These are phyloP conservation scores for Beauveria australis DNA, from an alignment of 2,329 filamentous ascomycete genomes.

Conservation along the genomic window DNA sequence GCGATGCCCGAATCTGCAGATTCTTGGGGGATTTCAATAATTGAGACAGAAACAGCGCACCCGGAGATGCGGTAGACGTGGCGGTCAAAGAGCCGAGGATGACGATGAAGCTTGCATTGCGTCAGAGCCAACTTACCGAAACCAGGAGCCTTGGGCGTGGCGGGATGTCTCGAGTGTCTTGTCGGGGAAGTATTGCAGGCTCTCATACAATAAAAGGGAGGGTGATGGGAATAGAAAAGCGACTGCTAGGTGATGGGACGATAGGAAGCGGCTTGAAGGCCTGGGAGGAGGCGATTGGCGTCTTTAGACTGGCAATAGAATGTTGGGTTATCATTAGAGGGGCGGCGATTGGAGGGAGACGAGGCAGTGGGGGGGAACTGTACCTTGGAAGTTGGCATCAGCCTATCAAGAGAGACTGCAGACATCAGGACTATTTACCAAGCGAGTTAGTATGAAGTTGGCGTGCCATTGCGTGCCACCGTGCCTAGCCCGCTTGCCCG, in stretches of 20 bases:
- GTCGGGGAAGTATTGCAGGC: background rate
- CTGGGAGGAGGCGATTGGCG: slow-evolving; percentile 6
- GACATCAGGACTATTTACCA: no score
- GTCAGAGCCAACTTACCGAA: slow-evolving; percentile 10
- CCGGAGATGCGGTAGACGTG: background rate
- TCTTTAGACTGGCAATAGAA: slow-evolving; percentile 7
- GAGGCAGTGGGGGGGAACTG: slow-evolving; percentile 4
- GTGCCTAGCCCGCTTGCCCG: no score
- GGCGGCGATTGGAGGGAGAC: slow-evolving; percentile 8
- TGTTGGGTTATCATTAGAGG: slow-evolving; percentile 9
- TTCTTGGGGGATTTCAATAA: background rate
- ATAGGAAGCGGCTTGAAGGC: background rate
- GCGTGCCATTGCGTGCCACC: no score
- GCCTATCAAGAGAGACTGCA: no score
- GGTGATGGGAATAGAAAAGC: background rate
- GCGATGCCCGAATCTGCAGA: background rate
- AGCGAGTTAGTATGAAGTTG: no score
- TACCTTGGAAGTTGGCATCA: no score
- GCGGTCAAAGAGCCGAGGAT: background rate
- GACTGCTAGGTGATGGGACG: background rate
- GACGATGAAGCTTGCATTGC: slow-evolving; percentile 4
- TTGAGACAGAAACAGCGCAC: slow-evolving; percentile 1
- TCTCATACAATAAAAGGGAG: background rate
- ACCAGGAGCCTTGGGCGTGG: slow-evolving; percentile 1
- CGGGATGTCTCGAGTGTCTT: background rate